A percentile compares a stretch with the other conserved stretches of the same genome.
phyloP scores from a whole-genome alignment of 306 rosid genomes.

The Quercus wislizeni region DNA sequence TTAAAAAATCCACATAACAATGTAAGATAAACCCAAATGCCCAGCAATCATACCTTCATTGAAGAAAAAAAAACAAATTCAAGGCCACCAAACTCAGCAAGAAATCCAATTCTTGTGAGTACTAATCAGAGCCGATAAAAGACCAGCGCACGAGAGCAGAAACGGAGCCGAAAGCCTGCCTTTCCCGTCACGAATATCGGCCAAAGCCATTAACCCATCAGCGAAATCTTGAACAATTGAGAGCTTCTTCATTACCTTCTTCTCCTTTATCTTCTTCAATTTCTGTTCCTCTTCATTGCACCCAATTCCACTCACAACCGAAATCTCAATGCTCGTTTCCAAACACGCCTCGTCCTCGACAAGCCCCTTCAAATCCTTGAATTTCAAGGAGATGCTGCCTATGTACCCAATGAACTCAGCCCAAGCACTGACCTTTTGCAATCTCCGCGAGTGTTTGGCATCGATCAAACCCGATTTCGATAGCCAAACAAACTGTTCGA shows the following conservation, averaged over 20 bases:
- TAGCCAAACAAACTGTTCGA: conserved; percentile 89
- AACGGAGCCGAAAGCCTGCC: conserved; percentile 54
- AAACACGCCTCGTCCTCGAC: conserved; percentile 52
- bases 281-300: conserved; percentile 36
- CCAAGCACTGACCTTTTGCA: conserved; percentile 54
- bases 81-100: conserved; percentile 38
- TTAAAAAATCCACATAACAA: background rate
- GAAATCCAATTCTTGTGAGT: conserved; percentile 89
- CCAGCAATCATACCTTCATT: conserved; percentile 15
- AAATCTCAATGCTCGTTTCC: conserved; percentile 45
- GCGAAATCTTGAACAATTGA: conserved; percentile 87
- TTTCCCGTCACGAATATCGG: conserved; percentile 69
- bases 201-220: conserved; percentile 75
- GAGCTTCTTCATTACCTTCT: conserved; percentile 61
- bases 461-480: conserved; percentile 69
- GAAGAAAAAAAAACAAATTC: background rate
- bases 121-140: conserved; percentile 74
- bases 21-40: background rate
- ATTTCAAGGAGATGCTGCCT: conserved; percentile 56
- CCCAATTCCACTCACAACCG: conserved; percentile 29
- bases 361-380: conserved; percentile 50
- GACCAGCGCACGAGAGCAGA: conserved; percentile 63
- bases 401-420: conserved; percentile 52
- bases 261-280: conserved; percentile 50
- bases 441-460: conserved; percentile 24